phyloP scores from a whole-genome alignment of 108 stramenopile genomes.

The Schizochytrium sp. region DNA sequence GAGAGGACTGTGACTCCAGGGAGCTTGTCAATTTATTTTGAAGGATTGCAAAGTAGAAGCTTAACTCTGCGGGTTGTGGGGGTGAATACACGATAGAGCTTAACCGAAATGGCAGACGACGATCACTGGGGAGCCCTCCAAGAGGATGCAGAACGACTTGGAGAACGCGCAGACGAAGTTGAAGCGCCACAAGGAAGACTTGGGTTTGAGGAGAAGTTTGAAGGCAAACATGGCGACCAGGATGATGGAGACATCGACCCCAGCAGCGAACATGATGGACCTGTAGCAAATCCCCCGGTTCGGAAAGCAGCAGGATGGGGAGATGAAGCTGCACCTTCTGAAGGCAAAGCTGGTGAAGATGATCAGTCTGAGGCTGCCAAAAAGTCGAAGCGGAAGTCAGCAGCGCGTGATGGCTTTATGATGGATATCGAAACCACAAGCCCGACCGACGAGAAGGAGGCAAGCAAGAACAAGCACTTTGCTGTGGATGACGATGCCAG shows the following conservation, averaged over 20 bases:
- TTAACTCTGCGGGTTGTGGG: too few species aligned
- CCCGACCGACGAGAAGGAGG: neutral
- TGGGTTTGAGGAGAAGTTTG: constrained; percentile 18
- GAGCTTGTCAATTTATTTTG: too few species aligned
- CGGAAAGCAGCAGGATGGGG: constrained; percentile 59
- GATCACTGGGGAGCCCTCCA: constrained; percentile 43
- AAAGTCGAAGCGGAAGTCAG: constrained; percentile 53
- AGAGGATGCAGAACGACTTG: constrained; percentile 11
- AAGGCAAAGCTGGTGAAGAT: neutral
- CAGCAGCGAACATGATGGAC: neutral
- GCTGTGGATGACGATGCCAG: constrained; percentile 11
- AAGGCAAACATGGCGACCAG: neutral
- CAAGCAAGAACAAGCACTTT: constrained; percentile 25
- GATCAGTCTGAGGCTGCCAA: neutral
- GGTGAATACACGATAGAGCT: too few species aligned
- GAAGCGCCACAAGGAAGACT: neutral
- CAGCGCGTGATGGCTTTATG: constrained; percentile 3
- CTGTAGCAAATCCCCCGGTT: neutral
- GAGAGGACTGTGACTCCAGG: too few species aligned
- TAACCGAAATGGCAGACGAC: neutral
- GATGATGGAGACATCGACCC: neutral
- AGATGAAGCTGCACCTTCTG: neutral
- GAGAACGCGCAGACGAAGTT: neutral
- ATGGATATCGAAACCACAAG: neutral
- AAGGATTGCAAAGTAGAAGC: too few species aligned